A percentile compares a stretch with the other conserved stretches of the same genome.
phyloP scores from a whole-genome alignment of 805 yeast species.

The Cyberlindnera suaveolens region DNA sequence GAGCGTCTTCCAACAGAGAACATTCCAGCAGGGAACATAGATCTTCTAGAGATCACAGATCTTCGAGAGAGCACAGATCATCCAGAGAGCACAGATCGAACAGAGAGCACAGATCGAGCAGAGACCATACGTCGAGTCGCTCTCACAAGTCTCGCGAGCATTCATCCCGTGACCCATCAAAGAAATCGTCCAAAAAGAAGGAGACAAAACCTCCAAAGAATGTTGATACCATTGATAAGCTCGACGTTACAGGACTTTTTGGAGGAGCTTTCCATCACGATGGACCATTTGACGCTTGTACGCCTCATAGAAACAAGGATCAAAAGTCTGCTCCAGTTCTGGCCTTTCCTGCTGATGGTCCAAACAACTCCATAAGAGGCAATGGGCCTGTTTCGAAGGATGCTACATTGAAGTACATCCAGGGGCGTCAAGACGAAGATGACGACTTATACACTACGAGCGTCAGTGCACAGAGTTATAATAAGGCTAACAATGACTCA shows the following conservation, averaged over 20 bases:
- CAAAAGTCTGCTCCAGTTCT: conserved; percentile 78
- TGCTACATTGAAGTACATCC: conserved; percentile 65
- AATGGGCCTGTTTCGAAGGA: conserved; percentile 51
- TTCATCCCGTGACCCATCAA: conserved; percentile 11
- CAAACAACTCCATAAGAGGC: conserved; percentile 80
- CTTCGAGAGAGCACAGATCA: conserved; percentile 10
- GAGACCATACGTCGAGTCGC: conserved; percentile 8
- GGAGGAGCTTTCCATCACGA: conserved; percentile 97
- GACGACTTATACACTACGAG: conserved; percentile 25
- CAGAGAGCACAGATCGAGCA: conserved; percentile 3
- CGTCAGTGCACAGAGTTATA: conserved; percentile 6
- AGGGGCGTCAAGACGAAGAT: conserved; percentile 61
- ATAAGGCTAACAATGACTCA: conserved; percentile 8
- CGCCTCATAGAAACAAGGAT: conserved; percentile 88
- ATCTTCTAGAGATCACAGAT: conserved; percentile 2
- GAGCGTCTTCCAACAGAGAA: conserved; percentile 1
- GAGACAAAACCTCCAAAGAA: conserved; percentile 55
- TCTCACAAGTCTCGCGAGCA: conserved; percentile 1
- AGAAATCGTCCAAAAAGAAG: conserved; percentile 26
- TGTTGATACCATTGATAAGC: conserved; percentile 88
- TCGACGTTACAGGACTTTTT: conserved; percentile 92
- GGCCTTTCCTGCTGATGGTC: conserved; percentile 96
- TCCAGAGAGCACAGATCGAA: conserved; percentile 1
- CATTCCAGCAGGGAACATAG: conserved; percentile 14
- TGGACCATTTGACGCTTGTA: conserved; percentile 98